Percentiles rank a stretch among this genome's conserved stretches.
Evolutionary conservation across 352 stramenopile genomes (phyloP).

Genomic region (Pythium sp.): DNA sequence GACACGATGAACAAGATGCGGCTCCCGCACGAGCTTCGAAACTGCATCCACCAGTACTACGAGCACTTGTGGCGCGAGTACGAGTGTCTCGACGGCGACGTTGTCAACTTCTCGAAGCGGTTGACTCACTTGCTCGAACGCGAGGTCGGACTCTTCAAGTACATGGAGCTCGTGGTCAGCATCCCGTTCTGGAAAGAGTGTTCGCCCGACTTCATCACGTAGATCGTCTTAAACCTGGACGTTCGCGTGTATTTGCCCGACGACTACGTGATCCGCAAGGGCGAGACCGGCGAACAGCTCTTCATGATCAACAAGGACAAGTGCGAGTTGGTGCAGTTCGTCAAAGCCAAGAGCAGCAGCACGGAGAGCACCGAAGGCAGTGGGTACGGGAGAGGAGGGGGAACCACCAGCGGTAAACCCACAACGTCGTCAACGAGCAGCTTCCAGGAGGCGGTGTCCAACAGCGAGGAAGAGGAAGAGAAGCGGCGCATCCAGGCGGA

Average conservation of each 20-base stretch:
- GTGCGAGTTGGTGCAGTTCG: slow-evolving; percentile 37
- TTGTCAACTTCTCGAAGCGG: slow-evolving; percentile 47
- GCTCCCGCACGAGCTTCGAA: not conserved
- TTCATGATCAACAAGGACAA: slow-evolving; percentile 70
- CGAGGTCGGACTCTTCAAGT: slow-evolving; percentile 59
- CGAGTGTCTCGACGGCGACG: slow-evolving; percentile 55
- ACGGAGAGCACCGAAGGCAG: slow-evolving; percentile 27
- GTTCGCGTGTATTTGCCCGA: slow-evolving; percentile 71
- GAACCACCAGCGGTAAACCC: not conserved
- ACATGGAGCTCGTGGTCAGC: slow-evolving; percentile 61
- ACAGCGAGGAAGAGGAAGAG: slow-evolving; percentile 6
- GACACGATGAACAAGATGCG: slow-evolving; percentile 13
- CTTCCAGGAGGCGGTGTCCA: slow-evolving; percentile 14
- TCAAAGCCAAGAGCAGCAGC: slow-evolving; percentile 16
- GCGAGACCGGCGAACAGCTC: slow-evolving; percentile 56
- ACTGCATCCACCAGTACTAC: slow-evolving; percentile 46
- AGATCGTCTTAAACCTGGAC: slow-evolving; percentile 49
- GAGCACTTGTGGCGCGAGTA: slow-evolving; percentile 65
- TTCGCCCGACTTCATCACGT: slow-evolving; percentile 62
- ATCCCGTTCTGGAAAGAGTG: slow-evolving; percentile 56
- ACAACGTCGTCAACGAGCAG: slow-evolving; percentile 1
- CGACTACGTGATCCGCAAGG: slow-evolving; percentile 64
- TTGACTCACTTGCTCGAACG: slow-evolving; percentile 52
- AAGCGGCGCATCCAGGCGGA: not conserved
- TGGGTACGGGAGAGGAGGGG: too few relatives aligned